Base-by-base conservation (phyloP, 441 rosid genomes). In the Populus tomentosa region DNA sequence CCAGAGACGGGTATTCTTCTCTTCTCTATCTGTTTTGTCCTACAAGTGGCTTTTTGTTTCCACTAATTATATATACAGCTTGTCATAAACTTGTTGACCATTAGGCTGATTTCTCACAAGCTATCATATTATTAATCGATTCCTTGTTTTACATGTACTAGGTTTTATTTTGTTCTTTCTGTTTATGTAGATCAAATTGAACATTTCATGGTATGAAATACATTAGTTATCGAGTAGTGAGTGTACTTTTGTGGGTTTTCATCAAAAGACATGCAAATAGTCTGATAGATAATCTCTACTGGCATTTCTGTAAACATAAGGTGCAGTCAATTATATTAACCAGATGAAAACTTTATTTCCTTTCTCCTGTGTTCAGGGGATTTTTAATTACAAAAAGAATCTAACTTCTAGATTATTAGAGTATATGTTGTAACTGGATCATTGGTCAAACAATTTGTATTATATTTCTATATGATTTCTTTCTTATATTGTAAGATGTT, bases 1-100 rank as follows among this genome's bases (percentile, higher is more conserved):
- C 83, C 98, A 93, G 82, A 90, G 97, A 86, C 85, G 91, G 94
- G 99, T 95, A 88, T 26, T 81, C 70, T 79, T 84, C 77, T 81
- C 71, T 73, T 66, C 75, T 75, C 79, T 10, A 9, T 67, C 80
- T 40, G 30, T 75, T 42, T 69, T 74, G 1, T 61, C 21, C 72
- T 32, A 69, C 16, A 33, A 30, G 18, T 59, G 21, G 66, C 42
- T 59, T 9, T 65, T 67, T 50, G 38, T 70, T 71, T 74, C 64
- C 65, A 7, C 24, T 72, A 0, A 13, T 50, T 4, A 26, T 78
- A 40, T 61, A 9, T 24, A 36, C 50, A 28, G 61, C 62, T 10
- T 16, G 14, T 62, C 21, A 24, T 14, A n/a, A 35, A 56, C 61
- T 32, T 14, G 53, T 67, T 21, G 26, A 14, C n/a, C 18, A 20